Percentiles rank a stretch among this genome's conserved stretches.
phyloP scores from a whole-genome alignment of 768 basidiomycete genomes.

The Amylocystis lapponica region DNA sequence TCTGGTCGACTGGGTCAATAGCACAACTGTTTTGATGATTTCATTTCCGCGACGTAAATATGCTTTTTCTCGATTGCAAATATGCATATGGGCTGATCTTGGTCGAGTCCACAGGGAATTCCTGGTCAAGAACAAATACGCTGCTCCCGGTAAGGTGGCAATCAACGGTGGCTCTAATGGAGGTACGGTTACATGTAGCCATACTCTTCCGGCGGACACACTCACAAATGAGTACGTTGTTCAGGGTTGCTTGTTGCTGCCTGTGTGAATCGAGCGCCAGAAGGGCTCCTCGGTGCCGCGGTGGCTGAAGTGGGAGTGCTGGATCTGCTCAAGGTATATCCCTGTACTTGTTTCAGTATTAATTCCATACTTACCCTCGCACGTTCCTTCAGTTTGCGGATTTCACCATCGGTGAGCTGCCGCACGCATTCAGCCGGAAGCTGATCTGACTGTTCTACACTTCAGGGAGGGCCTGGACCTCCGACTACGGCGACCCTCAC shows the following conservation, averaged over 20 bases:
- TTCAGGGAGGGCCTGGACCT: slow-evolving; percentile 67
- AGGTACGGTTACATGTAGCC: slow-evolving; percentile 33
- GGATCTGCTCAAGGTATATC: slow-evolving; percentile 66
- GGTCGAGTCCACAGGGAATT: slow-evolving; percentile 52
- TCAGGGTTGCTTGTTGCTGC: slow-evolving; percentile 76
- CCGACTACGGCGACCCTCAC: slow-evolving; percentile 76
- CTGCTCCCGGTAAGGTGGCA: slow-evolving; percentile 60
- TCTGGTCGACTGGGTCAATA: slow-evolving; percentile 18
- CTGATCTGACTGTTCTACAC: slow-evolving; percentile 7
- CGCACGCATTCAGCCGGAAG: not conserved
- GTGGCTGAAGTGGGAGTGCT: slow-evolving; percentile 80
- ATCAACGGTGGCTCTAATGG: slow-evolving; percentile 83
- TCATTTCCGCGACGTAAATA: slow-evolving; percentile 72
- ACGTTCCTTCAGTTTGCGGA: slow-evolving; percentile 58
- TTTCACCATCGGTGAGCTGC: slow-evolving; percentile 63
- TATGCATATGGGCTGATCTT: not conserved
- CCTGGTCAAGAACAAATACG: slow-evolving; percentile 68
- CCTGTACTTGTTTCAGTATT: not conserved
- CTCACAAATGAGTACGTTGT: not conserved
- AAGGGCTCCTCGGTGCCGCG: slow-evolving; percentile 70
- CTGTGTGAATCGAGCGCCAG: slow-evolving; percentile 74
- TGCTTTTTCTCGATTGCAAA: not conserved
- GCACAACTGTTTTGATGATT: slow-evolving; percentile 78
- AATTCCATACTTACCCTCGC: not conserved
- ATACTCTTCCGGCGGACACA: not conserved